Conservation (phyloP, 257 asterid genomes). For the Gentiana straminea region DNA sequence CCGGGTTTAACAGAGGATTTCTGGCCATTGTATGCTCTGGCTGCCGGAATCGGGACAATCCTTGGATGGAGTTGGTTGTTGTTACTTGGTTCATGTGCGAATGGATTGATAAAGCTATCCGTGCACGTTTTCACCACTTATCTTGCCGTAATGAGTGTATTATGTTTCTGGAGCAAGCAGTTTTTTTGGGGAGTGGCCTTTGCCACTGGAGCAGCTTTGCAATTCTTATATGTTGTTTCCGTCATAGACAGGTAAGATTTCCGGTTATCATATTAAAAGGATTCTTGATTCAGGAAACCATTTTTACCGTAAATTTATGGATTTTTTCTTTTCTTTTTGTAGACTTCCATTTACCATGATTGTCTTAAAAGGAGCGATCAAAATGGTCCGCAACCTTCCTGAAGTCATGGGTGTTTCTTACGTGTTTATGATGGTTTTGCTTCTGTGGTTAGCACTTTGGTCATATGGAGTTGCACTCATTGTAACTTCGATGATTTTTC, state of each 20-base stretch:
- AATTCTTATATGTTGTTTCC: constrained; percentile 80
- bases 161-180: constrained; percentile 80
- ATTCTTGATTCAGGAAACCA: too few species aligned
- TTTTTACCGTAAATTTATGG: neutral
- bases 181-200: constrained; percentile 88
- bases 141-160: constrained; percentile 88
- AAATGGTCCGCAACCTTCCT: constrained; percentile 82
- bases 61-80: constrained; percentile 89
- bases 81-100: constrained; percentile 67
- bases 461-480: constrained; percentile 92
- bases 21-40: constrained; percentile 80
- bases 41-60: constrained; percentile 67
- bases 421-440: constrained; percentile 69
- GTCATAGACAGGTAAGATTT: constrained; percentile 76
- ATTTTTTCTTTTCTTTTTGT: constrained; percentile 9
- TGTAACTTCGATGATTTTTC: constrained; percentile 28
- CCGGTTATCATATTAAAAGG: neutral
- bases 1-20: constrained; percentile 87
- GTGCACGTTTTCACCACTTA: constrained; percentile 89
- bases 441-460: constrained; percentile 87
- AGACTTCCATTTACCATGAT: constrained; percentile 98
- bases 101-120: constrained; percentile 74
- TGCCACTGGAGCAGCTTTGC: constrained; percentile 84
- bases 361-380: constrained; percentile 79
- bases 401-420: constrained; percentile 68